Evolutionary conservation across 345 rosid species (phyloP).

Genomic region (Hibiscus tridactylites): DNA sequence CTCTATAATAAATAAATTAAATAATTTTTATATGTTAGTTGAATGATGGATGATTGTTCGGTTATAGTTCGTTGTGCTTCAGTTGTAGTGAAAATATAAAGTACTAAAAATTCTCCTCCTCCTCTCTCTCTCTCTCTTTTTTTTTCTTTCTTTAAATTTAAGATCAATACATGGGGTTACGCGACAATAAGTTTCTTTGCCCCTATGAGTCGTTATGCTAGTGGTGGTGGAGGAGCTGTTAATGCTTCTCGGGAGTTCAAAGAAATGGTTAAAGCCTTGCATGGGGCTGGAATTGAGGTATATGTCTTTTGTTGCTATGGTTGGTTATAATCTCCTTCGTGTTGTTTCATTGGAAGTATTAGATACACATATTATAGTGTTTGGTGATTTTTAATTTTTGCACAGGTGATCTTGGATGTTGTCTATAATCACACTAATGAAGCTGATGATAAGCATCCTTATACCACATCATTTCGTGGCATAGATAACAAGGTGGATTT

Average conservation of each 20-base stretch:
- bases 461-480: conserved; percentile 91
- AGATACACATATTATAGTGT: not conserved
- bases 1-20: not conserved
- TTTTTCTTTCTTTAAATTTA: not conserved
- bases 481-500: conserved; percentile 74
- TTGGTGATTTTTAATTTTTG: conserved; percentile 11
- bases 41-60: not conserved
- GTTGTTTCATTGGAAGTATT: conserved; percentile 8
- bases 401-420: conserved; percentile 90
- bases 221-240: conserved; percentile 71
- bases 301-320: conserved; percentile 1
- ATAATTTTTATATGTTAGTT: not conserved
- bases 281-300: conserved; percentile 90
- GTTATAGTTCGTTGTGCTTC: not conserved
- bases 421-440: conserved; percentile 96
- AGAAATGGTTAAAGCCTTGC: conserved; percentile 94
- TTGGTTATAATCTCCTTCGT: conserved; percentile 3
- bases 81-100: not conserved
- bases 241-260: conserved; percentile 78
- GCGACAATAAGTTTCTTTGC: conserved; percentile 93
- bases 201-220: conserved; percentile 94
- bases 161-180: conserved; percentile 98
- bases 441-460: conserved; percentile 73
- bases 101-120: not conserved
- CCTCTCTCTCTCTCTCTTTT: no score